Conservation (phyloP, 2,329 filamentous ascomycete species). For the Xylaria sp. region DNA sequence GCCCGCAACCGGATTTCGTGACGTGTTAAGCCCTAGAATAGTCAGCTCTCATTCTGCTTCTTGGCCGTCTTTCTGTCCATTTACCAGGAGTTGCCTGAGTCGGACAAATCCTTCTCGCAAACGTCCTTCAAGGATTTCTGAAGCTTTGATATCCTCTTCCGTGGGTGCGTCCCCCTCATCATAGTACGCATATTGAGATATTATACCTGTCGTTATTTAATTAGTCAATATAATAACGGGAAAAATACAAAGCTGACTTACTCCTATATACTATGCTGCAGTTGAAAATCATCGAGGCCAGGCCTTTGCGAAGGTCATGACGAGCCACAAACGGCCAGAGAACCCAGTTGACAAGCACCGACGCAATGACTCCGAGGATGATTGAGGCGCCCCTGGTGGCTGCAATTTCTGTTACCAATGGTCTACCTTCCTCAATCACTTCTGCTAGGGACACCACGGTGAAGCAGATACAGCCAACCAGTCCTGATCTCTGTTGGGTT, state of each 20-base stretch:
- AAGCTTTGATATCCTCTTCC: conserved; percentile 55
- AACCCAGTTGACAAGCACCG: conserved; percentile 63
- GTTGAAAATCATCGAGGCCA: conserved; percentile 63
- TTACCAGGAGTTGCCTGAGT: conserved; percentile 60
- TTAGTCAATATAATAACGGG: neutral
- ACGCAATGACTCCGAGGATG: conserved; percentile 58
- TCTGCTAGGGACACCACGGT: conserved; percentile 57
- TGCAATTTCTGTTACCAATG: conserved; percentile 49
- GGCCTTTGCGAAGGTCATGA: conserved; percentile 61
- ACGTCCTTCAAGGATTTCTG: conserved; percentile 63
- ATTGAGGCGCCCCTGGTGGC: conserved; percentile 57
- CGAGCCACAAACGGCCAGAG: conserved; percentile 67
- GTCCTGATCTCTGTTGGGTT: conserved; percentile 54
- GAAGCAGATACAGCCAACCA: conserved; percentile 64
- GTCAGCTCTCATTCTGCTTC: conserved; percentile 13
- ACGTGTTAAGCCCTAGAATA: conserved; percentile 54
- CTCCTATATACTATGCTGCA: conserved; percentile 62
- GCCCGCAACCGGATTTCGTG: conserved; percentile 65
- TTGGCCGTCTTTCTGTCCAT: neutral
- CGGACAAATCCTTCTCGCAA: conserved; percentile 66
- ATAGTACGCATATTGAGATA: conserved; percentile 65
- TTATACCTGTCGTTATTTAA: conserved; percentile 45
- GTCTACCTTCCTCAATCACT: conserved; percentile 39
- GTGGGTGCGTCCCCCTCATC: conserved; percentile 59
- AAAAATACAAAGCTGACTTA: conserved; percentile 38